Evolutionary conservation across 805 yeast genomes (phyloP).

Genomic region (Teunomyces cretensis): DNA sequence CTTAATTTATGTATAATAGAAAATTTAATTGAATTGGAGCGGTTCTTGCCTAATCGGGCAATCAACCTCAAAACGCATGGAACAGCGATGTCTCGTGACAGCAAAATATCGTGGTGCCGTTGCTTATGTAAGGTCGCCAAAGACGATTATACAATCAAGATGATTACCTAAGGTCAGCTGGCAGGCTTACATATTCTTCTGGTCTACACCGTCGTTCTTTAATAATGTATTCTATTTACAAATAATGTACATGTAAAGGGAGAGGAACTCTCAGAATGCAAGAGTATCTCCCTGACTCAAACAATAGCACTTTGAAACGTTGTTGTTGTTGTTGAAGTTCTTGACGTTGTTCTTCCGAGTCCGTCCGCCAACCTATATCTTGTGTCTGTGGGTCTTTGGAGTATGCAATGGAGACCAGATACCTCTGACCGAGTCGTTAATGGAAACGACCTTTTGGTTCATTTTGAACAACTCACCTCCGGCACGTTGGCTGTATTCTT

Average conservation of each 20-base stretch:
- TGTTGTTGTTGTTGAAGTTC: too few species aligned
- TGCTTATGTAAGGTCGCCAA: too few species aligned
- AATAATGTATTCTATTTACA: slow-evolving; percentile 4
- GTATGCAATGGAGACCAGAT: slow-evolving; percentile 96
- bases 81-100: too few species aligned
- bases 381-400: slow-evolving; percentile 39
- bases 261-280: not conserved
- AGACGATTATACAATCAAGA: not conserved
- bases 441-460: slow-evolving; percentile 72
- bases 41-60: too few species aligned
- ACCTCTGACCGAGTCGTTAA: slow-evolving; percentile 87
- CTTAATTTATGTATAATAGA: not conserved
- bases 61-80: too few species aligned
- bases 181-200: too few species aligned
- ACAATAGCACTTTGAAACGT: too few species aligned
- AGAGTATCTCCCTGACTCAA: not conserved
- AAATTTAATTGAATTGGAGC: not conserved
- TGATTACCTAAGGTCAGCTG: too few species aligned
- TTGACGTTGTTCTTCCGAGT: too few species aligned
- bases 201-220: not conserved
- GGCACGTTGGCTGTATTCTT: slow-evolving; percentile 62
- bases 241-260: not conserved
- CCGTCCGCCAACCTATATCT: slow-evolving; percentile 23
- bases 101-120: too few species aligned
- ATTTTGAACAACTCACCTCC: slow-evolving; percentile 67